Conservation (phyloP, 495 filamentous ascomycete genomes). For the Hypoxylon fuscum region DNA sequence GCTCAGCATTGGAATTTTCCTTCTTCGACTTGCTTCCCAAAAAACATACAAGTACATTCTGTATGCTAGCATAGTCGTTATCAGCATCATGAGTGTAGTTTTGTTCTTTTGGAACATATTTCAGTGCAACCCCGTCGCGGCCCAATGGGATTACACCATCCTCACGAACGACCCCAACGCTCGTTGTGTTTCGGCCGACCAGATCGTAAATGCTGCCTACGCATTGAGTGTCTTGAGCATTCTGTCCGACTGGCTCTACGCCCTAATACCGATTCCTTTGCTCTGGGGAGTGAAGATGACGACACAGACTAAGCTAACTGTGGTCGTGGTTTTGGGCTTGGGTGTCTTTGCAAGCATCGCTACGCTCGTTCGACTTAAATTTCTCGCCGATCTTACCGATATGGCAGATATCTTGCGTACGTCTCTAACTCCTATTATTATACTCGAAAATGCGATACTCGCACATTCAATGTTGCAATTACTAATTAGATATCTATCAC, state of each 20-base stretch:
- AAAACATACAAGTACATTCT: slow-evolving; percentile 50
- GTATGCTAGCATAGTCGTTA: slow-evolving; percentile 44
- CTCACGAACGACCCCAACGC: slow-evolving; percentile 32
- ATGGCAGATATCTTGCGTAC: slow-evolving; percentile 49
- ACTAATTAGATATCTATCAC: slow-evolving; percentile 4
- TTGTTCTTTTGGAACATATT: slow-evolving; percentile 55
- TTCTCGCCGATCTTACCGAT: slow-evolving; percentile 46
- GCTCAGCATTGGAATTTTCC: slow-evolving; percentile 54
- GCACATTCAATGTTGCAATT: neutral
- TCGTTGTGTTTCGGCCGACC: slow-evolving; percentile 45
- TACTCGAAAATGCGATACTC: neutral
- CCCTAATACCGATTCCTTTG: slow-evolving; percentile 54
- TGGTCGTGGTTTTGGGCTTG: slow-evolving; percentile 48
- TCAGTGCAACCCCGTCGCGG: slow-evolving; percentile 46
- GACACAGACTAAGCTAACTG: slow-evolving; percentile 48
- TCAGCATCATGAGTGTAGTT: slow-evolving; percentile 48
- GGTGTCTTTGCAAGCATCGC: slow-evolving; percentile 55
- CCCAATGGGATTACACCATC: slow-evolving; percentile 54
- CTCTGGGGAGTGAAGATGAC: slow-evolving; percentile 55
- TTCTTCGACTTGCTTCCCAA: slow-evolving; percentile 49
- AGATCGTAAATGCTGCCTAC: slow-evolving; percentile 51
- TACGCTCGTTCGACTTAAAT: slow-evolving; percentile 51
- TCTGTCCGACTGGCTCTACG: slow-evolving; percentile 54
- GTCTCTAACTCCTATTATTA: slow-evolving; percentile 6
- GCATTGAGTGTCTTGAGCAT: slow-evolving; percentile 52